These are phyloP conservation scores for Cladochytrium replicatum DNA, from an alignment of 192 early-diverging fungal genomes.

Conservation along the genomic window DNA sequence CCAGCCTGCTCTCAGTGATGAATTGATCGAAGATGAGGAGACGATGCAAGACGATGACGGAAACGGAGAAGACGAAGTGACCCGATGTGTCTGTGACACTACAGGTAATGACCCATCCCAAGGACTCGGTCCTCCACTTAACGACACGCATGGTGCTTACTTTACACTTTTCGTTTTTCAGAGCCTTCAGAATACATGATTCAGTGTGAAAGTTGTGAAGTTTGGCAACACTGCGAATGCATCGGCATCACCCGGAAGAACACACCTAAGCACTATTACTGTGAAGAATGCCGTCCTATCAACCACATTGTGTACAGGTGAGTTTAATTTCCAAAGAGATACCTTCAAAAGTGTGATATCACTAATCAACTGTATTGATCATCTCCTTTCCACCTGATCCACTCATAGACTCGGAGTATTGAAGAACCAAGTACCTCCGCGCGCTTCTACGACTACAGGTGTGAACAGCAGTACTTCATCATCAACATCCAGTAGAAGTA, in stretches of 20 bases:
- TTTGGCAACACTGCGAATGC: slow-evolving; percentile 94
- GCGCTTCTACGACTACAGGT: too few species aligned
- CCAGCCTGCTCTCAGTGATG: too few species aligned
- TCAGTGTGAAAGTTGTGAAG: slow-evolving; percentile 85
- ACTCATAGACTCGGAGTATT: too few species aligned
- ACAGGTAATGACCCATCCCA: slow-evolving; percentile 42
- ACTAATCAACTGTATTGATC: background rate
- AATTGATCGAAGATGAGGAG: too few species aligned
- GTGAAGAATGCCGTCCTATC: slow-evolving; percentile 79
- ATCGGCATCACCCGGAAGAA: slow-evolving; percentile 68
- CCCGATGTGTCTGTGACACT: slow-evolving; percentile 35
- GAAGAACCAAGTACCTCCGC: too few species aligned
- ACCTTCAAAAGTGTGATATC: slow-evolving; percentile 28
- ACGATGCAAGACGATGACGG: slow-evolving; percentile 7
- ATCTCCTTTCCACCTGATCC: slow-evolving; percentile 6
- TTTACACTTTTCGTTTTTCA: slow-evolving; percentile 4
- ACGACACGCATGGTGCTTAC: background rate
- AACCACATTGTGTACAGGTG: too few species aligned
- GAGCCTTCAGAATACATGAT: slow-evolving; percentile 59
- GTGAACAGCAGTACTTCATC: too few species aligned
- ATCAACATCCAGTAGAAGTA: too few species aligned
- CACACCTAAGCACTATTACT: slow-evolving; percentile 84
- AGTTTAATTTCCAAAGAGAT: too few species aligned
- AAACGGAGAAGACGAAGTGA: slow-evolving; percentile 33
- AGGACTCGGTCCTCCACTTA: too few species aligned